These are phyloP conservation scores for Xylariaceae sp. DNA, from an alignment of 2,329 filamentous ascomycete species.

Conservation along the genomic window DNA sequence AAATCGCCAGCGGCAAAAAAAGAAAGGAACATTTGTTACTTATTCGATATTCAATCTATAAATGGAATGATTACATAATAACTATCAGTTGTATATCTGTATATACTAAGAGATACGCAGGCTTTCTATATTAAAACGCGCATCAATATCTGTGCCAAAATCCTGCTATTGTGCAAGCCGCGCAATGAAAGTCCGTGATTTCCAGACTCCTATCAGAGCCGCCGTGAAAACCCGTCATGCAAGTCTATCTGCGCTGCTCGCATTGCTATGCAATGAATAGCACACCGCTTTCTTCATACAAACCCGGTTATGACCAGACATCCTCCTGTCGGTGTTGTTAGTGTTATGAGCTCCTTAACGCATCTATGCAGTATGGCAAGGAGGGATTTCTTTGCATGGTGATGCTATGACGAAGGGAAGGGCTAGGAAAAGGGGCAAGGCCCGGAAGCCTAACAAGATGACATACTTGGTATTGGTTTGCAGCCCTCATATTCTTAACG, in stretches of 20 bases:
- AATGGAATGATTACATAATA: constrained; percentile 29
- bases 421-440: neutral
- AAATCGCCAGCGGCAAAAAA: too few species aligned
- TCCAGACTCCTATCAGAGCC: constrained; percentile 28
- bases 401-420: neutral
- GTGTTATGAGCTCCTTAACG: constrained; percentile 10
- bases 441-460: neutral
- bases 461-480: constrained; percentile 91
- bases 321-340: constrained; percentile 60
- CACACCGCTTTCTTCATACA: constrained; percentile 9
- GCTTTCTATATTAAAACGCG: constrained; percentile 21
- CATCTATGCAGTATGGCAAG: neutral
- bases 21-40: neutral
- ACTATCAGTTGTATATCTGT: constrained; percentile 23
- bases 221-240: constrained; percentile 30
- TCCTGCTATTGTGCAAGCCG: constrained; percentile 15
- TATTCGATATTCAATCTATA: constrained; percentile 27
- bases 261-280: constrained; percentile 28
- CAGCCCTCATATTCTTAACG: constrained; percentile 93
- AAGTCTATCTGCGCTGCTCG: constrained; percentile 30
- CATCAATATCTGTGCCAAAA: constrained; percentile 21
- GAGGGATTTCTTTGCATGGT: neutral
- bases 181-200: constrained; percentile 17
- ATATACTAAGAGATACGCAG: constrained; percentile 24
- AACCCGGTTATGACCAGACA: constrained; percentile 63